phyloP scores from a whole-genome alignment of 768 basidiomycete species.

The Hysterangium stoloniferum region DNA sequence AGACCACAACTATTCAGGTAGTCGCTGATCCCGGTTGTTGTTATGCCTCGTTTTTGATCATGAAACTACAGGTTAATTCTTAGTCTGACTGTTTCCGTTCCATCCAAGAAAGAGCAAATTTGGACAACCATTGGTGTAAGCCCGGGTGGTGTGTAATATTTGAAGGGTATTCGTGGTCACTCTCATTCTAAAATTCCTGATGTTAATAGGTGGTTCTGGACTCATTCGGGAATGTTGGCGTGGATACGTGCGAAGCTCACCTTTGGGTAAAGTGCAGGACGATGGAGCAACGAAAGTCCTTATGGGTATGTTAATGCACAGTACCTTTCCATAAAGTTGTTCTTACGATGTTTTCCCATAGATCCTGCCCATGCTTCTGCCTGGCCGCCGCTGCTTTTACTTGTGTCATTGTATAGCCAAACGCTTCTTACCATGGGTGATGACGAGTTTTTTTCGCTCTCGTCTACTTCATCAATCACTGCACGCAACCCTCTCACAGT shows the following conservation, averaged over 20 bases:
- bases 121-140: conserved; percentile 7
- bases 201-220: conserved; percentile 23
- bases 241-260: conserved; percentile 49
- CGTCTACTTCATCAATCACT: conserved; percentile 20
- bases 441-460: conserved; percentile 82
- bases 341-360: conserved; percentile 15
- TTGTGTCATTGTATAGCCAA: conserved; percentile 77
- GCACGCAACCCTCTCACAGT: conserved; percentile 70
- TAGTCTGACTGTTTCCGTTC: conserved; percentile 5
- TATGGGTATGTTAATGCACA: conserved; percentile 28
- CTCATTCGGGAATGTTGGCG: conserved; percentile 73
- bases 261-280: conserved; percentile 48
- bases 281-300: conserved; percentile 29
- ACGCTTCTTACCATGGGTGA: conserved; percentile 88
- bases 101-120: conserved; percentile 2
- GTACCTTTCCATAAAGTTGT: not conserved
- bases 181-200: not conserved
- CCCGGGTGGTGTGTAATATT: not conserved
- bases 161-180: not conserved
- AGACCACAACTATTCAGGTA: conserved; percentile 4
- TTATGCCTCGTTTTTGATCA: not conserved
- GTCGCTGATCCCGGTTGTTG: not conserved
- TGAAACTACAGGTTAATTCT: not conserved
- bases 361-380: conserved; percentile 37
- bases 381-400: conserved; percentile 70